These are phyloP conservation scores for Thermothelomyces thermophilus DNA, from an alignment of 2,329 filamentous ascomycete species.

Conservation along the genomic window DNA sequence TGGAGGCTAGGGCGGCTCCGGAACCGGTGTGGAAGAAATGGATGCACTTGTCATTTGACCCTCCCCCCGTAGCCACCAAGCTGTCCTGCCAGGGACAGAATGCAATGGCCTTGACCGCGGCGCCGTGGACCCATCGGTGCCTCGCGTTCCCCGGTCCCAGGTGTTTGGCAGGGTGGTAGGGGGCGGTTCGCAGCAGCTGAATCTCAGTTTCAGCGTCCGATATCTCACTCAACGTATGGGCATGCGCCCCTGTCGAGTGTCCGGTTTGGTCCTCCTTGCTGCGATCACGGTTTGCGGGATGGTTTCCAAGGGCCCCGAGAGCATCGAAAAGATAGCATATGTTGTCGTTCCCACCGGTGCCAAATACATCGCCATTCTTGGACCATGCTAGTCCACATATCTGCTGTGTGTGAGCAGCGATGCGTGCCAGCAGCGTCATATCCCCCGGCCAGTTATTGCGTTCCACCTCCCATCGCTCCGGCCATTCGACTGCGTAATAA, in stretches of 20 bases:
- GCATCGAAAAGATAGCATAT: slow-evolving; percentile 74
- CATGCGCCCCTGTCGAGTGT: background rate
- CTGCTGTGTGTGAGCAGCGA: slow-evolving; percentile 77
- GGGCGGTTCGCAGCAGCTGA: slow-evolving; percentile 26
- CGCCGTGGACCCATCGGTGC: slow-evolving; percentile 71
- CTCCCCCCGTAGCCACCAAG: slow-evolving; percentile 83
- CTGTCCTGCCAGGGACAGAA: slow-evolving; percentile 92
- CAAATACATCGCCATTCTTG: slow-evolving; percentile 65
- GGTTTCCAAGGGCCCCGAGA: slow-evolving; percentile 44
- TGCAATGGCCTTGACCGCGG: slow-evolving; percentile 92
- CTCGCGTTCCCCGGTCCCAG: slow-evolving; percentile 53
- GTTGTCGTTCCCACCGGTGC: slow-evolving; percentile 91
- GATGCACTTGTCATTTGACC: slow-evolving; percentile 89
- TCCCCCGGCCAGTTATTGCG: slow-evolving; percentile 67
- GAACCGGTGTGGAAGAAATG: slow-evolving; percentile 89
- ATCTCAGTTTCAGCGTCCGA: slow-evolving; percentile 20
- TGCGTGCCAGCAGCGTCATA: slow-evolving; percentile 69
- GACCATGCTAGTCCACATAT: slow-evolving; percentile 67
- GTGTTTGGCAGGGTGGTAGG: slow-evolving; percentile 36
- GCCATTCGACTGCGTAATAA: slow-evolving; percentile 89
- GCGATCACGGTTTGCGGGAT: background rate
- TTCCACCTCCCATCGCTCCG: slow-evolving; percentile 54
- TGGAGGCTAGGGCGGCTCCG: slow-evolving; percentile 78
- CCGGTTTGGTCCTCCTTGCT: background rate
- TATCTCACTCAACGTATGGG: slow-evolving; percentile 1